phyloP scores from a whole-genome alignment of 257 asterid genomes.

The Fraxinus americana region DNA sequence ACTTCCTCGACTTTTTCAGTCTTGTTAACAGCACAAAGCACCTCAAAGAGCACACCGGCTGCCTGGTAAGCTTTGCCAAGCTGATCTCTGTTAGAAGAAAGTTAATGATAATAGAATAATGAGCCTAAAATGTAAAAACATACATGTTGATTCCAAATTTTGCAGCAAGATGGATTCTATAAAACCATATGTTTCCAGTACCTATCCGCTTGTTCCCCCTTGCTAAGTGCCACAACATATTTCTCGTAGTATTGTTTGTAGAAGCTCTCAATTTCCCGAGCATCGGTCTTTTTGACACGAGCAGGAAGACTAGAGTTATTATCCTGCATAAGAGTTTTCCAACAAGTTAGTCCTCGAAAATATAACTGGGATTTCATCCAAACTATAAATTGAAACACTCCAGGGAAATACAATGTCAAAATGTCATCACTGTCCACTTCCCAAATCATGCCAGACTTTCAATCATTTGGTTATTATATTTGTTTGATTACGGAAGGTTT shows the following conservation, averaged over 20 bases:
- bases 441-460: neutral
- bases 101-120: too few species aligned
- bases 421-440: constrained; percentile 16
- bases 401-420: neutral
- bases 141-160: too few species aligned
- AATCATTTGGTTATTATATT: constrained; percentile 1
- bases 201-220: constrained; percentile 98
- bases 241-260: constrained; percentile 94
- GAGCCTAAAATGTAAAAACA: too few species aligned
- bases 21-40: constrained; percentile 95
- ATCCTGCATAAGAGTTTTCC: constrained; percentile 56
- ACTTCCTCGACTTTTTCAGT: constrained; percentile 58
- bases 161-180: too few species aligned
- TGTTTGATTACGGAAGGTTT: neutral
- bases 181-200: constrained; percentile 20
- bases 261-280: constrained; percentile 95
- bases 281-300: constrained; percentile 92
- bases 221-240: constrained; percentile 88
- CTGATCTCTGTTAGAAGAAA: constrained; percentile 64
- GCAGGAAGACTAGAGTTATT: constrained; percentile 78
- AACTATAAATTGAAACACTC: neutral
- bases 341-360: neutral
- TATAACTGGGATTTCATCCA: neutral
- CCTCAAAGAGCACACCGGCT: constrained; percentile 97
- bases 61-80: constrained; percentile 99